phyloP scores from a whole-genome alignment of 176 grass and related monocot species.

The Dendrocalamus sinicus region DNA sequence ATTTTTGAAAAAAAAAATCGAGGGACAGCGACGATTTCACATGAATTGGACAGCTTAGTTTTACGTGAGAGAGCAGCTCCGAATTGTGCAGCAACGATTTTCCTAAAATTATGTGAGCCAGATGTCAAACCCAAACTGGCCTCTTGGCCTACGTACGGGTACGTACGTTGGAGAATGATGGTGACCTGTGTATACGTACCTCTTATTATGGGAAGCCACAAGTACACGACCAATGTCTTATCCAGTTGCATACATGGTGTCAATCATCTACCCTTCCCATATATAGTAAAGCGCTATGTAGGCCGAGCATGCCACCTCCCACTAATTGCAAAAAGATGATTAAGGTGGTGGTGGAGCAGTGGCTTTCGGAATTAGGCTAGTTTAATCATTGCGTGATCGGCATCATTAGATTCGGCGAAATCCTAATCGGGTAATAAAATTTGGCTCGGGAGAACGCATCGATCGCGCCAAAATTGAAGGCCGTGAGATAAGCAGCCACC shows the following conservation, averaged over 20 bases:
- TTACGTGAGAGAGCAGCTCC: too few relatives aligned
- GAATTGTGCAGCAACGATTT: too few relatives aligned
- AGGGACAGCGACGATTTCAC: too few relatives aligned
- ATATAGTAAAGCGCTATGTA: neutral
- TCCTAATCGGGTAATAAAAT: neutral
- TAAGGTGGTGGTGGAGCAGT: slow-evolving; percentile 40
- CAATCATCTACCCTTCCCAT: neutral
- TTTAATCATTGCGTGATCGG: slow-evolving; percentile 8
- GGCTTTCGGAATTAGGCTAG: slow-evolving; percentile 41
- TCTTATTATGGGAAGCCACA: neutral
- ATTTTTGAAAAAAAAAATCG: too few relatives aligned
- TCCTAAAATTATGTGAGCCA: too few relatives aligned
- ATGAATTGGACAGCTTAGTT: too few relatives aligned
- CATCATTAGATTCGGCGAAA: slow-evolving; percentile 52
- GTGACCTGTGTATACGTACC: neutral
- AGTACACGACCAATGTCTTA: neutral
- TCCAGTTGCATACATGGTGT: neutral
- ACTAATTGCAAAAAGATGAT: slow-evolving; percentile 14
- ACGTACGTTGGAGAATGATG: neutral
- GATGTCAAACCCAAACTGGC: too few relatives aligned
- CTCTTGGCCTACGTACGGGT: too few relatives aligned
- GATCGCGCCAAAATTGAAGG: slow-evolving; percentile 7
- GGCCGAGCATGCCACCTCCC: neutral
- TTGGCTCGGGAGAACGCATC: neutral
- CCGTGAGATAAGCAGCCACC: slow-evolving; percentile 14